Evolutionary conservation across 768 basidiomycete species (phyloP).

Genomic region (Panaeolus cyanescens): DNA sequence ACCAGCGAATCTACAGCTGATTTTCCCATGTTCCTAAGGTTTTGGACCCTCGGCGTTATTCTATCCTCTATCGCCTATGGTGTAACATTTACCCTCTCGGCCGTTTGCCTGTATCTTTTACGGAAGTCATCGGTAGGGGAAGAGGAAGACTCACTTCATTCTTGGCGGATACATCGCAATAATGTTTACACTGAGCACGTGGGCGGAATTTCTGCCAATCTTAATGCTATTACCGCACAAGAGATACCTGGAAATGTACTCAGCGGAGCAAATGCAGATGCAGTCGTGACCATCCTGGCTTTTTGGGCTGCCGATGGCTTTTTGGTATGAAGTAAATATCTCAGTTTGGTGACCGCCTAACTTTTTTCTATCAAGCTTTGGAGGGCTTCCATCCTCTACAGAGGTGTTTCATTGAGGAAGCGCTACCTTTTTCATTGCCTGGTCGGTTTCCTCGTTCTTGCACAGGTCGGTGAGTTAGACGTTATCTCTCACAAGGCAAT

Average conservation of each 20-base stretch:
- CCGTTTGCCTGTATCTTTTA: constrained; percentile 3
- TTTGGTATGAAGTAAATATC: constrained; percentile 1
- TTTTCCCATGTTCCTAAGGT: constrained; percentile 5
- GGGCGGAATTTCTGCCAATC: constrained; percentile 6
- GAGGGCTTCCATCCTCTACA: constrained; percentile 9
- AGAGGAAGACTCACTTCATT: constrained; percentile 7
- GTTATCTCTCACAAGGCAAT: not conserved
- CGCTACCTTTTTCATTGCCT: not conserved
- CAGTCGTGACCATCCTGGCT: constrained; percentile 7
- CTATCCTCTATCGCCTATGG: constrained; percentile 11
- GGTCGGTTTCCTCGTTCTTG: constrained; percentile 4
- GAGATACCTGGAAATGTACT: constrained; percentile 2
- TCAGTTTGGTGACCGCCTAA: no score
- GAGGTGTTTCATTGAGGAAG: not conserved
- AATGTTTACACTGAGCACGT: constrained; percentile 9
- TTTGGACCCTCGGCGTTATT: constrained; percentile 10
- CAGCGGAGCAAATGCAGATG: constrained; percentile 1
- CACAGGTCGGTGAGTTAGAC: constrained; percentile 5
- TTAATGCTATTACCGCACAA: not conserved
- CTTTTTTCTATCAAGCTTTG: constrained; percentile 8
- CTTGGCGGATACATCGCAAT: constrained; percentile 6
- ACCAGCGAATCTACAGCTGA: no score
- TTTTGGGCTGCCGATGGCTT: constrained; percentile 13
- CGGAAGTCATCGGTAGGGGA: constrained; percentile 2
- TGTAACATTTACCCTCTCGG: constrained; percentile 6